A percentile compares a stretch with the other conserved stretches of the same genome.
Conservation (phyloP, 2,329 filamentous ascomycete species). For the Aspergillus sp. region DNA sequence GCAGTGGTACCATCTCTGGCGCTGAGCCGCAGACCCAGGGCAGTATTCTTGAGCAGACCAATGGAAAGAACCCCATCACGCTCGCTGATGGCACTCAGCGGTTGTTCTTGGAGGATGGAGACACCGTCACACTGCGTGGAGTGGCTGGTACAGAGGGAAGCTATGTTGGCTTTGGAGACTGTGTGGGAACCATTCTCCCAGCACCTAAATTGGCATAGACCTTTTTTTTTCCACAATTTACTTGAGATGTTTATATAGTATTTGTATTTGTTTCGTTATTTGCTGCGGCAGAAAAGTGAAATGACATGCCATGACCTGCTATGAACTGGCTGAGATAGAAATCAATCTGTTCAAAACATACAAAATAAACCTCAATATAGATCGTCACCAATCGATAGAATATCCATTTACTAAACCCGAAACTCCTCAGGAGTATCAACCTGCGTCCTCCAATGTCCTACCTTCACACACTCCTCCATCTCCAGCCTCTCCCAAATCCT, state of each 20-base stretch:
- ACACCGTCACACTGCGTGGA: conserved; percentile 63
- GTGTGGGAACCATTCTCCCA: conserved; percentile 58
- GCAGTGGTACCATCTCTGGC: conserved; percentile 75
- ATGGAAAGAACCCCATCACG: conserved; percentile 61
- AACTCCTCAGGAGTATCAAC: conserved; percentile 50
- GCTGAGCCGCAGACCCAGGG: conserved; percentile 55
- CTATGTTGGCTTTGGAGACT: conserved; percentile 75
- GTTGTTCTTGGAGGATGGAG: conserved; percentile 69
- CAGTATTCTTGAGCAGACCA: conserved; percentile 67
- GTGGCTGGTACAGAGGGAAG: conserved; percentile 60
- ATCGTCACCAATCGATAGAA: no score
- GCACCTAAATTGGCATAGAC: conserved; percentile 26
- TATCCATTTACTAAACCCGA: conserved; percentile 1
- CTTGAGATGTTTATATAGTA: neutral
- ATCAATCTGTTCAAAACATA: no score
- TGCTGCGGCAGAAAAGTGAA: neutral
- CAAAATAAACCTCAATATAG: neutral
- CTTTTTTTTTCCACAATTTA: neutral
- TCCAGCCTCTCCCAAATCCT: conserved; percentile 45
- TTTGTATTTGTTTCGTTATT: conserved; percentile 1
- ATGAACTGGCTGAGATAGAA: no score
- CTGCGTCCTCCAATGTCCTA: conserved; percentile 52
- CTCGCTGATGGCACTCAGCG: conserved; percentile 63
- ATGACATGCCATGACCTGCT: neutral
- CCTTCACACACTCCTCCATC: conserved; percentile 47